Evolutionary conservation across 768 basidiomycete species (phyloP), one percentile per base, ranked within the genome.

Genomic region (Solioccasus polychromus): DNA sequence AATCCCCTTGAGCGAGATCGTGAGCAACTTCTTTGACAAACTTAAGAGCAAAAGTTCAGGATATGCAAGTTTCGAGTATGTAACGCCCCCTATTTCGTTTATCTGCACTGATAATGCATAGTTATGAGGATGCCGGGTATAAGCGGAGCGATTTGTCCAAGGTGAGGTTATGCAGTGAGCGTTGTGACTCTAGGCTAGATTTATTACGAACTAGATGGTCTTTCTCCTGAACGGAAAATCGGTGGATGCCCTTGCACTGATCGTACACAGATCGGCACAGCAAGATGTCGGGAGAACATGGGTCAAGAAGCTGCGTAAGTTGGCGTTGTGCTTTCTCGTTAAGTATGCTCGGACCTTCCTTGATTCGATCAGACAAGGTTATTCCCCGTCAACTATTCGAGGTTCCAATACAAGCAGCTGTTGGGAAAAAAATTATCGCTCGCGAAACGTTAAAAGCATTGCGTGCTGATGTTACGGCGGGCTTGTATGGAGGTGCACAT

Each of bases 101-200:
- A 24, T n/a, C 2, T 7, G 23, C 32, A 37, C 39, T 51, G n/a
- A 48, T 11, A 14, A 35, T 50, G 25, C 55, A 52, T 50, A 95
- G 94, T 59, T 99, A 99, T 58, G 94, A 98, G 66, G 89, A 94
- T 63, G 91, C 83, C 5, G 94, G 92, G 1, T 98, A 97, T 66
- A 76, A 79, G 60, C 68, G 71, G 45, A 91, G 89, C 54, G 79
- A 92, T 58, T 71, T 95, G 24, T 81, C 80, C 44, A 95, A 95
- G 79, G 92, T 92, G 52, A 35, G 61, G 46, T 28, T 36, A 19
- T 41, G 15, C n/a, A 24, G 7, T 1, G 2, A 11, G 2, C 23
- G 4, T 25, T 4, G 26, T 42, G 12, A 34, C 12, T 44, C n/a
- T 30, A 24, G n/a, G n/a, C 35, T 39, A 10, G 26, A 46, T 19